Percentiles rank a stretch among this genome's conserved stretches.
Evolutionary conservation across 2,329 filamentous ascomycete species (phyloP).

Genomic region (Aspergillus sp.): DNA sequence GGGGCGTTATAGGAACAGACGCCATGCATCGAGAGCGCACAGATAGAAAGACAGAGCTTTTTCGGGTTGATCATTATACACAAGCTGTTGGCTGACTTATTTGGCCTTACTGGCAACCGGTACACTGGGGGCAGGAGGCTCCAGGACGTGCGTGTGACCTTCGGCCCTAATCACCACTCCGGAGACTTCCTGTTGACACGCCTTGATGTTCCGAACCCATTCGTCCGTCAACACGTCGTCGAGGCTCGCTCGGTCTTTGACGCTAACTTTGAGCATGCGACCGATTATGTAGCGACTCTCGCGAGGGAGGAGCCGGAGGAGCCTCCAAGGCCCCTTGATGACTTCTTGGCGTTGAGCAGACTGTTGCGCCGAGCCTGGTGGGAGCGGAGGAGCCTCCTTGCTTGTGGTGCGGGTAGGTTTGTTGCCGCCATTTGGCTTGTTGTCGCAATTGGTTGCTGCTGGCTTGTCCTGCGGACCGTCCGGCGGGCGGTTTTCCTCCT

Average conservation of each 20-base stretch:
- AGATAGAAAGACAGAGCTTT: conserved; percentile 11
- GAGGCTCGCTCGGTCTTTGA: conserved; percentile 80
- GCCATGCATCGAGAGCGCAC: conserved; percentile 15
- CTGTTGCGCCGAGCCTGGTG: conserved; percentile 29
- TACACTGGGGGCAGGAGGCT: conserved; percentile 59
- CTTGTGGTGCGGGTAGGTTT: conserved; percentile 42
- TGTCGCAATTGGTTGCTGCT: conserved; percentile 24
- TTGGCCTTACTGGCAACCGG: conserved; percentile 44
- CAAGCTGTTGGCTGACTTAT: conserved; percentile 23
- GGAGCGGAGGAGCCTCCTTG: conserved; percentile 45
- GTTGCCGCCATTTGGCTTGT: conserved; percentile 23
- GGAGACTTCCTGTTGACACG: conserved; percentile 78
- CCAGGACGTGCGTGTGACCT: conserved; percentile 83
- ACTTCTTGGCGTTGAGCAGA: conserved; percentile 63
- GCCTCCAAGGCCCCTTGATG: conserved; percentile 89
- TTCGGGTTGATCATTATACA: conserved; percentile 18
- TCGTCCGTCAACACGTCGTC: conserved; percentile 83
- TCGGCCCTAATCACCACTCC: conserved; percentile 73
- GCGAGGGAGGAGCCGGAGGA: conserved; percentile 82
- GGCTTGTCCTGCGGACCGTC: conserved; percentile 34
- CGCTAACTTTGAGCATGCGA: conserved; percentile 89
- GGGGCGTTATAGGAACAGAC: conserved; percentile 17
- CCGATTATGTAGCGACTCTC: conserved; percentile 90
- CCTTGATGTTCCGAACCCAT: conserved; percentile 84
- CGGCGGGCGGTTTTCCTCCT: conserved; percentile 30